Conservation (phyloP, 139 green algal genomes). For the Pseudopediastrum boryanum region DNA sequence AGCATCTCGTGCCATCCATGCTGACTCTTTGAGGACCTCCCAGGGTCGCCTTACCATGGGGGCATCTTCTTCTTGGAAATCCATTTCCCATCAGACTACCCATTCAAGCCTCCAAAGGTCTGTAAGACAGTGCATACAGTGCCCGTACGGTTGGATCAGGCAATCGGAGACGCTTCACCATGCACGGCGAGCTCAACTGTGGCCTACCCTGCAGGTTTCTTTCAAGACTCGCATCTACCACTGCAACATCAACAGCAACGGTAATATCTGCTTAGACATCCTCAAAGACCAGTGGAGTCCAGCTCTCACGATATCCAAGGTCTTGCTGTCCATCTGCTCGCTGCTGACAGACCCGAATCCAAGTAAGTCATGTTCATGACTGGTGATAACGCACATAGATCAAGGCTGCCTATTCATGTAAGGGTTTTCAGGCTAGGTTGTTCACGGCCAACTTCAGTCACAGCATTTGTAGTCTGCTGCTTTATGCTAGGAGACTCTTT, state of each 20-base stretch:
- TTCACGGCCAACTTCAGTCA: too few species aligned
- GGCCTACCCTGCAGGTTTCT: constrained; percentile 16
- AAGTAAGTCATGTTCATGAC: constrained; percentile 70
- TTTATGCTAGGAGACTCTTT: too few species aligned
- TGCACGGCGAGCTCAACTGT: too few species aligned
- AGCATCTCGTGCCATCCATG: background rate
- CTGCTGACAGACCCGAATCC: constrained; percentile 94
- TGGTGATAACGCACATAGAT: too few species aligned
- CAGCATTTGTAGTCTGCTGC: too few species aligned
- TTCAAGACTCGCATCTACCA: constrained; percentile 87
- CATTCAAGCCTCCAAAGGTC: constrained; percentile 97
- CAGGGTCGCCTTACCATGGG: constrained; percentile 31
- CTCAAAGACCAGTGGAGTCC: constrained; percentile 98
- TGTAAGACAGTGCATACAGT: constrained; percentile 59
- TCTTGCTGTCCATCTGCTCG: constrained; percentile 92
- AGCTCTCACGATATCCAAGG: constrained; percentile 96
- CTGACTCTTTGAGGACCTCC: background rate
- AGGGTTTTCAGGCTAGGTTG: too few species aligned
- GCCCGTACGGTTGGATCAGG: too few species aligned
- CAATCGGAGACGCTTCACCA: too few species aligned
- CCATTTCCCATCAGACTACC: constrained; percentile 94
- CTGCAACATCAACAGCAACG: constrained; percentile 97
- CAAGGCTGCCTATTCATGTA: too few species aligned
- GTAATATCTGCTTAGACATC: constrained; percentile 98
- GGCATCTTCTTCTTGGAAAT: constrained; percentile 93